Percentiles rank a stretch among this genome's conserved stretches.
Conservation (phyloP, 305 asterid species). For the Nicotiana rustica region DNA sequence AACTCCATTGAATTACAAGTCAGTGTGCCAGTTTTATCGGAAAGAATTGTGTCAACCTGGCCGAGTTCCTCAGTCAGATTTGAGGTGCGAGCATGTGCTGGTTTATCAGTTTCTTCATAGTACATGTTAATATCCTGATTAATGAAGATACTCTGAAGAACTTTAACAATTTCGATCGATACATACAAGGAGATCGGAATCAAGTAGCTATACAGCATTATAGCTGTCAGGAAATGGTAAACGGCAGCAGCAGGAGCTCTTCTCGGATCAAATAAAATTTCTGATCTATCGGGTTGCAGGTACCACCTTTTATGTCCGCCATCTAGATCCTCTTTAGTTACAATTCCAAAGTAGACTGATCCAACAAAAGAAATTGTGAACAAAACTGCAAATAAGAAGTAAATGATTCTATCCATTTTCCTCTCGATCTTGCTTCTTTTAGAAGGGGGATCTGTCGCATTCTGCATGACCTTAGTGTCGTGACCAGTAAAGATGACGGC, state of each 20-base stretch:
- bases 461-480: slow-evolving; percentile 90
- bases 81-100: slow-evolving; percentile 93
- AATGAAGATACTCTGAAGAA: slow-evolving; percentile 89
- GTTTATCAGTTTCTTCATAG: slow-evolving; percentile 86
- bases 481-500: slow-evolving; percentile 88
- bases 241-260: slow-evolving; percentile 74
- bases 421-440: slow-evolving; percentile 81
- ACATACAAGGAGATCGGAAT: slow-evolving; percentile 92
- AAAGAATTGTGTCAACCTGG: slow-evolving; percentile 87
- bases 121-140: slow-evolving; percentile 85
- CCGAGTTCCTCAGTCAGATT: slow-evolving; percentile 93
- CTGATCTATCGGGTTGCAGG: slow-evolving; percentile 60
- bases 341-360: slow-evolving; percentile 76
- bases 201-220: slow-evolving; percentile 80
- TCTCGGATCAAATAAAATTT: slow-evolving; percentile 74
- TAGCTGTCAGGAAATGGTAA: slow-evolving; percentile 80
- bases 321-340: slow-evolving; percentile 62
- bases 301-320: slow-evolving; percentile 76
- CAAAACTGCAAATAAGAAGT: slow-evolving; percentile 67
- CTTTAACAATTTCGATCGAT: slow-evolving; percentile 89
- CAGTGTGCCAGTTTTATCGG: slow-evolving; percentile 94
- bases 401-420: slow-evolving; percentile 79
- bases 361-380: slow-evolving; percentile 69
- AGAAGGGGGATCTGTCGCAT: slow-evolving; percentile 90
- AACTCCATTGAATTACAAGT: slow-evolving; percentile 98